A percentile compares a stretch with the other conserved stretches of the same genome.
phyloP scores from a whole-genome alignment of 768 basidiomycete species.

The Leccinum rimulosum region DNA sequence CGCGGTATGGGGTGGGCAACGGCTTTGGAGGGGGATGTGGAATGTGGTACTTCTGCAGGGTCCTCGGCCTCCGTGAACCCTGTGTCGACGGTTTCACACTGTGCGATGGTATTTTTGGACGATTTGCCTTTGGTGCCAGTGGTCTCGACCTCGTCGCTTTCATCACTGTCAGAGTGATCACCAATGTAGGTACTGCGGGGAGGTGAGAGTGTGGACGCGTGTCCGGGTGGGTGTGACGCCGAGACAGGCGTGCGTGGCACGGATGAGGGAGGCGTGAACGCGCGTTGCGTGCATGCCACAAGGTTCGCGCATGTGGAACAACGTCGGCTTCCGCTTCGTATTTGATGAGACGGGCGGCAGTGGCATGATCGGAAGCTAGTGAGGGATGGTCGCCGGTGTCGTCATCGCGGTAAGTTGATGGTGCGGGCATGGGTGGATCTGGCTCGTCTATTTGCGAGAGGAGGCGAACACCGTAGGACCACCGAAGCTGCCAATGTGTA shows the following conservation, averaged over 20 bases:
- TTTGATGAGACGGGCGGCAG: conserved; percentile 8
- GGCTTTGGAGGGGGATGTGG: not conserved
- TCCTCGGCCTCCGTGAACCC: conserved; percentile 19
- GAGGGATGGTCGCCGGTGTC: not conserved
- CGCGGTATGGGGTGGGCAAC: not conserved
- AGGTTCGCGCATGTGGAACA: not conserved
- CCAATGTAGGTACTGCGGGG: conserved; percentile 21
- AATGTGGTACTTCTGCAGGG: not conserved
- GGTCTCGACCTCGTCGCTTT: conserved; percentile 8
- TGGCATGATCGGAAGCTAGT: not conserved
- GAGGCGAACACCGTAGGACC: conserved; percentile 87
- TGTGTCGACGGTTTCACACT: conserved; percentile 5
- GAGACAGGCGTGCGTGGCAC: not conserved
- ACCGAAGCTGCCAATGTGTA: conserved; percentile 60
- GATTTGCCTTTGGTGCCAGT: conserved; percentile 23
- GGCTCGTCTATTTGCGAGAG: conserved; percentile 50
- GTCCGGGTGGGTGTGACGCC: not conserved
- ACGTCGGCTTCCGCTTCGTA: conserved; percentile 6
- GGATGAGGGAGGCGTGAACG: not conserved
- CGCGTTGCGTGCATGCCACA: not conserved
- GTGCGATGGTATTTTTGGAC: conserved; percentile 19
- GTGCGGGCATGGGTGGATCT: not conserved
- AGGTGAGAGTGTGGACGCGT: conserved; percentile 11
- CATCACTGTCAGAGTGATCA: conserved; percentile 27
- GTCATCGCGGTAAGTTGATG: conserved; percentile 12